phyloP scores from a whole-genome alignment of 768 basidiomycete genomes.

The Mycena filopes region DNA sequence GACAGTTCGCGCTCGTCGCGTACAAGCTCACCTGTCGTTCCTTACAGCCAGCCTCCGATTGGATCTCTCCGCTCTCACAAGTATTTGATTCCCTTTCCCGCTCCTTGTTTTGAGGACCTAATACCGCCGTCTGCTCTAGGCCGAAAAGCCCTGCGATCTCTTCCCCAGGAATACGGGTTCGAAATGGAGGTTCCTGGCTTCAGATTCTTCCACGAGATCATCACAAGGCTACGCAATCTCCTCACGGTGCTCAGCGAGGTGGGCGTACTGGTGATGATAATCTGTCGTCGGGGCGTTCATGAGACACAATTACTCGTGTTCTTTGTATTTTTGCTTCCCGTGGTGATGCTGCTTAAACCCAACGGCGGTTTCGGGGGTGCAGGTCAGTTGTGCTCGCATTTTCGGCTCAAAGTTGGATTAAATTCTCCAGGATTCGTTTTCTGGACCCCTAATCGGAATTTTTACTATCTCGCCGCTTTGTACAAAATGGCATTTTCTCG shows the following conservation, averaged over 20 bases:
- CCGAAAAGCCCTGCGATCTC: constrained; percentile 9
- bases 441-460: constrained; percentile 38
- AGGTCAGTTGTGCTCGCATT: constrained; percentile 48
- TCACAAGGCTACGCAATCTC: constrained; percentile 22
- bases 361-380: constrained; percentile 47
- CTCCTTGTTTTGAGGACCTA: not conserved
- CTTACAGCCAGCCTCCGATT: constrained; percentile 39
- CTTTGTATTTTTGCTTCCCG: constrained; percentile 41
- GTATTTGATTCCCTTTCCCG: constrained; percentile 20
- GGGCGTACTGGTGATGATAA: constrained; percentile 22
- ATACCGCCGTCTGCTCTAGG: constrained; percentile 19
- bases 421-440: constrained; percentile 24
- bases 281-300: constrained; percentile 26
- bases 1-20: not conserved
- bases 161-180: constrained; percentile 22
- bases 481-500: constrained; percentile 40
- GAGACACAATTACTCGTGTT: constrained; percentile 40
- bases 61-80: constrained; percentile 34
- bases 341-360: constrained; percentile 46
- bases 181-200: constrained; percentile 20
- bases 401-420: constrained; percentile 45
- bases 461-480: constrained; percentile 41
- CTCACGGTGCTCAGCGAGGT: constrained; percentile 23
- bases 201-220: constrained; percentile 27
- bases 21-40: not conserved